Evolutionary conservation across 768 basidiomycete genomes (phyloP), one percentile per base, ranked within the genome.

Genomic region (Podaxis rugospora): DNA sequence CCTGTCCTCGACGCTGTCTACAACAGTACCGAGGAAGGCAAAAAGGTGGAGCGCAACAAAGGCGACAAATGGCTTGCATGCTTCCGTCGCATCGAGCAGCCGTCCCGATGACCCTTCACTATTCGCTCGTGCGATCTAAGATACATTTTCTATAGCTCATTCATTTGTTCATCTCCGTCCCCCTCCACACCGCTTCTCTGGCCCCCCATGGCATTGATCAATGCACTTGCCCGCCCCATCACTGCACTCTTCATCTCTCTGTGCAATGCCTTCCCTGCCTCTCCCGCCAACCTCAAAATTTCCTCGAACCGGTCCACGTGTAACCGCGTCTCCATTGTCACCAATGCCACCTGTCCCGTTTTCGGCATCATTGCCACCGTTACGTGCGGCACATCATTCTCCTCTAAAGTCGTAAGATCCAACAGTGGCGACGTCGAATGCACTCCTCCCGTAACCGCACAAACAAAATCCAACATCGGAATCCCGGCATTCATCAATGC

Each of bases 21-120:
- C 72, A 83, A 77, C 36, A 86, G 86, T 67, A 99, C 97, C 3
- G 97, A 99, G 73, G 97, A 99, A 74, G 96, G 97, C 4, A 93
- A 88, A 73, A 99, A 99, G 72, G 97, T 98, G 0, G 92, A 92
- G 71, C 79, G 96, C 70, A 98, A 97, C 70, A 78, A 81, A 18
- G 95, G 95, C 25, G 82, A 90, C 50, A 98, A 98, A 73, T 95
- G 89, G 88, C 80, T 96, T 35, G 93, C 92, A 4, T 96, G 94
- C 71, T 98, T 94, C 74, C 81, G 84, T 69, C 81, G 94, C 66
- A 81, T 88, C 46, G 72, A 78, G 63, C 50, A 42, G 37, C 50
- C 72, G 65, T 64, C 66, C 36, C 52, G 52, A 39, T 54, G 52
- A 54, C 21, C 16, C 28, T 14, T 27, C 14, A 14, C 32, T 32